These are phyloP conservation scores for Asterella californica DNA, from an alignment of 225 moss, liverwort and hornwort species.

Conservation along the genomic window DNA sequence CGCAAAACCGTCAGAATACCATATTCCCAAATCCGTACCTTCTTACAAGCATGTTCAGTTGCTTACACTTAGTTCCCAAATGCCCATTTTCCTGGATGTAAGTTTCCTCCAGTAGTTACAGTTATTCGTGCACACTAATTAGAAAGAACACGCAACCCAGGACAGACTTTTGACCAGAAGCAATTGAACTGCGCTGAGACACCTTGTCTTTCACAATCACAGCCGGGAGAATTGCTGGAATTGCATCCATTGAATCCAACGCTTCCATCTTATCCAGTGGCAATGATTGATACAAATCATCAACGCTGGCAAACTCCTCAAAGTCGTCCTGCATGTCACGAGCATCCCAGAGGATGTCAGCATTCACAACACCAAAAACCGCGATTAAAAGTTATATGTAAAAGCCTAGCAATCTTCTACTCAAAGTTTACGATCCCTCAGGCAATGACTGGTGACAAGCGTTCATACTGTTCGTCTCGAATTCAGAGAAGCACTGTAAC, in stretches of 20 bases:
- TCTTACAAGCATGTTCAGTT: not conserved
- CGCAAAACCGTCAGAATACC: too few relatives aligned
- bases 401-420: not conserved
- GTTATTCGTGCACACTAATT: not conserved
- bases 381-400: not conserved
- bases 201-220: constrained; percentile 91
- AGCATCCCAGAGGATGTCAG: constrained; percentile 5
- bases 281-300: constrained; percentile 79
- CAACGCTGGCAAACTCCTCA: constrained; percentile 76
- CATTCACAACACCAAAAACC: not conserved
- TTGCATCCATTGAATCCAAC: constrained; percentile 73
- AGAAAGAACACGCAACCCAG: not conserved
- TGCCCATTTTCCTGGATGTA: not conserved
- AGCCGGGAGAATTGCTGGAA: constrained; percentile 65
- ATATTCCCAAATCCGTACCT: not conserved
- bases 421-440: too few relatives aligned
- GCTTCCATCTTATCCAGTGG: constrained; percentile 96
- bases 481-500: too few relatives aligned
- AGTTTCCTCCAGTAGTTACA: not conserved
- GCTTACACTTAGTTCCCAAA: not conserved
- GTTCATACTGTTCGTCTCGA: not conserved
- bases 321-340: constrained; percentile 68
- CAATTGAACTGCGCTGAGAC: not conserved
- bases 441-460: too few relatives aligned
- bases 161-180: not conserved